These are phyloP conservation scores for Aegilops sharonensis DNA, from an alignment of 176 grass and related monocot species.

Conservation along the genomic window DNA sequence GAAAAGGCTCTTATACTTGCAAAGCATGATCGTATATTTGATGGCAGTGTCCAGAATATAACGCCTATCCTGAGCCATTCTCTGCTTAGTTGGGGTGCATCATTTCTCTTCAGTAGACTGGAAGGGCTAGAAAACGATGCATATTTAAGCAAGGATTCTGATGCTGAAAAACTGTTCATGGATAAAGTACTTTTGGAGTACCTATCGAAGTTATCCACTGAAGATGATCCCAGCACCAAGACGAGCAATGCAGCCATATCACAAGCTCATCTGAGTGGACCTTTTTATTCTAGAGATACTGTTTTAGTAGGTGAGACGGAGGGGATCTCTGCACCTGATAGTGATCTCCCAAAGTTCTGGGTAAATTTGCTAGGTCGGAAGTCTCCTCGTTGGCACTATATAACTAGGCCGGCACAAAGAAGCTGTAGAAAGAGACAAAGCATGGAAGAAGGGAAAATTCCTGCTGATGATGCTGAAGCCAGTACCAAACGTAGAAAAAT, in stretches of 20 bases:
- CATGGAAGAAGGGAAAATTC: conserved; percentile 34
- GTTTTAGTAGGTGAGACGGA: conserved; percentile 67
- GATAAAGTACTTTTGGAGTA: conserved; percentile 47
- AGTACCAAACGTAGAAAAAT: conserved; percentile 62
- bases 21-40: conserved; percentile 61
- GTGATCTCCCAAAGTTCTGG: conserved; percentile 77
- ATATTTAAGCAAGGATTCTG: conserved; percentile 30
- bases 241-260: conserved; percentile 32
- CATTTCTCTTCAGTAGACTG: conserved; percentile 58
- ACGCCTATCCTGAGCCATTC: conserved; percentile 60
- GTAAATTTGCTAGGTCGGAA: conserved; percentile 64
- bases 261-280: conserved; percentile 53
- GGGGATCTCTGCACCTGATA: conserved; percentile 57
- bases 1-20: conserved; percentile 80
- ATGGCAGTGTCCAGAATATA: conserved; percentile 66
- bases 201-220: conserved; percentile 36
- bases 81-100: conserved; percentile 84
- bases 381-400: conserved; percentile 64
- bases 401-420: conserved; percentile 66
- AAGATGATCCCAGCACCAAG: conserved; percentile 32
- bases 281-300: conserved; percentile 62
- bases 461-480: conserved; percentile 44
- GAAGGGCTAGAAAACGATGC: conserved; percentile 52
- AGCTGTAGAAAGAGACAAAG: conserved; percentile 66
- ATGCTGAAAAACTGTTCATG: conserved; percentile 42